Percentiles rank a stretch among this genome's conserved stretches.
These are phyloP conservation scores for Actinidia arguta DNA, from an alignment of 179 eudicot genomes.

Conservation along the genomic window DNA sequence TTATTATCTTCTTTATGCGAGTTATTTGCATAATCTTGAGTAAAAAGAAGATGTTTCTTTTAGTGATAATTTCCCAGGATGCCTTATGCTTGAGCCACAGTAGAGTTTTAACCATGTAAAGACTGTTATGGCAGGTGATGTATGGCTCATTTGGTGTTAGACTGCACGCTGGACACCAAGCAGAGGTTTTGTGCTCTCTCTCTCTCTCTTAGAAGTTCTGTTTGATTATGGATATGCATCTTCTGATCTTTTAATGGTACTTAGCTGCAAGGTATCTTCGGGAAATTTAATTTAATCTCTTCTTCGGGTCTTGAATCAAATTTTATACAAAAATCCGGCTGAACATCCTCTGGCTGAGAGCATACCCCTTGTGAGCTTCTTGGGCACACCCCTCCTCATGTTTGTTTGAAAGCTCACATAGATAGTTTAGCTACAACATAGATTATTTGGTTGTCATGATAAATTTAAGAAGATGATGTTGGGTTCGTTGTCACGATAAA, in stretches of 20 bases:
- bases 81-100: not conserved
- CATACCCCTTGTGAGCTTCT: slow-evolving; percentile 91
- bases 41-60: not conserved
- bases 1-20: not conserved
- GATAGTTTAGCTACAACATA: not conserved
- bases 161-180: slow-evolving; percentile 67
- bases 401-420: slow-evolving; percentile 26
- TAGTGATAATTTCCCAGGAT: not conserved
- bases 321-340: slow-evolving; percentile 87
- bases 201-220: not conserved
- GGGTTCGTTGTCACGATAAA: not conserved
- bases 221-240: not conserved
- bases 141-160: slow-evolving; percentile 64
- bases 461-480: not conserved
- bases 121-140: slow-evolving; percentile 54
- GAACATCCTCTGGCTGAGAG: slow-evolving; percentile 97
- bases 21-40: not conserved
- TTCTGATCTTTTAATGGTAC: not conserved
- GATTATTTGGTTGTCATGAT: not conserved
- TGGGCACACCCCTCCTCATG: slow-evolving; percentile 98
- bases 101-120: not conserved
- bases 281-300: not conserved
- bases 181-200: slow-evolving; percentile 46
- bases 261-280: slow-evolving; percentile 7
- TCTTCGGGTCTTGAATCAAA: slow-evolving; percentile 87